phyloP scores from a whole-genome alignment of 805 yeast species.

The Lachancea sp. region DNA sequence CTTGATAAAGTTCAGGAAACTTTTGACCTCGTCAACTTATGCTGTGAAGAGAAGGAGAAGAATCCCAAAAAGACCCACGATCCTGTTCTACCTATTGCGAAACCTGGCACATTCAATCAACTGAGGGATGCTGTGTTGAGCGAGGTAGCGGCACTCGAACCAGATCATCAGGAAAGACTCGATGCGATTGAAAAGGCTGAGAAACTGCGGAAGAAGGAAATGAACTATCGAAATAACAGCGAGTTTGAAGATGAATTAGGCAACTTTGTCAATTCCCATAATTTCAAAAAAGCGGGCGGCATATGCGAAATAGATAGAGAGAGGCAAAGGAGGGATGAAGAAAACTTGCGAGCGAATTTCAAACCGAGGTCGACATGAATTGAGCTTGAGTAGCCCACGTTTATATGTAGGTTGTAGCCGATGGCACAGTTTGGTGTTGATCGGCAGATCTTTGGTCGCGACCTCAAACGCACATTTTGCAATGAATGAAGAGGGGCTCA shows the following conservation, averaged over 20 bases:
- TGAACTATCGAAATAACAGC: slow-evolving; percentile 46
- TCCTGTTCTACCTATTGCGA: slow-evolving; percentile 41
- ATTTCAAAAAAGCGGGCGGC: slow-evolving; percentile 79
- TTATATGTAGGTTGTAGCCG: too few relatives aligned
- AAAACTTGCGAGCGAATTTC: slow-evolving; percentile 53
- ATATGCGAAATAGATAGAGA: slow-evolving; percentile 75
- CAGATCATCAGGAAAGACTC: slow-evolving; percentile 77
- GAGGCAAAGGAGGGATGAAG: slow-evolving; percentile 61
- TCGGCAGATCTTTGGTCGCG: too few relatives aligned
- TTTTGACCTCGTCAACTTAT: slow-evolving; percentile 69
- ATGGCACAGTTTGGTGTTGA: too few relatives aligned
- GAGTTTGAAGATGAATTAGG: slow-evolving; percentile 82
- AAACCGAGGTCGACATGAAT: background rate
- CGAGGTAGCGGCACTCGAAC: slow-evolving; percentile 73
- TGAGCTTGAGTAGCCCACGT: too few relatives aligned
- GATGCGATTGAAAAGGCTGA: slow-evolving; percentile 91
- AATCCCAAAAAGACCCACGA: slow-evolving; percentile 39
- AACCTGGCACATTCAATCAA: slow-evolving; percentile 57
- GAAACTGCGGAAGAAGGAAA: slow-evolving; percentile 65
- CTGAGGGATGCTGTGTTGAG: slow-evolving; percentile 70
- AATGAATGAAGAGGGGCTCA: too few relatives aligned
- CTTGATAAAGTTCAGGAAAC: slow-evolving; percentile 75
- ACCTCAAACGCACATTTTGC: too few relatives aligned
- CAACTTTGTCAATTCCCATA: slow-evolving; percentile 72
- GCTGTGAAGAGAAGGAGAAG: slow-evolving; percentile 71